Evolutionary conservation across 208 protist species (phyloP), one percentile per base, ranked within the genome.

Genomic region (Tritrichomonas foetus): DNA sequence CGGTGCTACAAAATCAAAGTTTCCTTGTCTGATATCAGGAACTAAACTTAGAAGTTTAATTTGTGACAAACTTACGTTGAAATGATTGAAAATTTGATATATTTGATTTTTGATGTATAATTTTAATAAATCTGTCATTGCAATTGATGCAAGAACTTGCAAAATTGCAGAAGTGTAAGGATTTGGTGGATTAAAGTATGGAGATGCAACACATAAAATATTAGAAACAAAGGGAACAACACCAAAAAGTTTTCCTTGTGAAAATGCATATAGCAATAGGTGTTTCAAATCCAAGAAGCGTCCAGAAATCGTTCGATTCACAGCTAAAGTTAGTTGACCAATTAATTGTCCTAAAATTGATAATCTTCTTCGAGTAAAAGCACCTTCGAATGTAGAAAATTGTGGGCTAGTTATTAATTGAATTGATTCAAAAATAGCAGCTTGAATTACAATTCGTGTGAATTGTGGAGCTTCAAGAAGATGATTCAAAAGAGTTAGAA

Each of bases 241-340:
- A 16, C 78, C 78, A n/a, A 89, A 89, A 16, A 89, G 30, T 30
- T 89, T 89, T 33, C 78, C 78, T n/a, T 89, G 78, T 39, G 78
- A 20, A n/a, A 89, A 89, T 39, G 78, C 41, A 57, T 89, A 57
- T 33, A 89, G 22, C 16, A 89, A 30, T 1, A 89, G 30, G 11
- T 36, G 44, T 47, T 89, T 89, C 5, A 89, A 33, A 89, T 89
- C 78, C 9, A 89, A 53, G 16, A 53, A 89, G 33, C 39, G 44
- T 2, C 41, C 8, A 20, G 47, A 30, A 25, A 89, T n/a, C 20
- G 41, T 20, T 36, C 47, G 5, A 36, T 89, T 89, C 20, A 27
- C 11, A 61, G 47, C 78, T 39, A 89, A 57, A 39, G 78, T 89
- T 13, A 89, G 27, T 53, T 89, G 33, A 61, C 78, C 78, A 11